Conservation (phyloP, 257 asterid genomes). For the Eustoma russellianum region DNA sequence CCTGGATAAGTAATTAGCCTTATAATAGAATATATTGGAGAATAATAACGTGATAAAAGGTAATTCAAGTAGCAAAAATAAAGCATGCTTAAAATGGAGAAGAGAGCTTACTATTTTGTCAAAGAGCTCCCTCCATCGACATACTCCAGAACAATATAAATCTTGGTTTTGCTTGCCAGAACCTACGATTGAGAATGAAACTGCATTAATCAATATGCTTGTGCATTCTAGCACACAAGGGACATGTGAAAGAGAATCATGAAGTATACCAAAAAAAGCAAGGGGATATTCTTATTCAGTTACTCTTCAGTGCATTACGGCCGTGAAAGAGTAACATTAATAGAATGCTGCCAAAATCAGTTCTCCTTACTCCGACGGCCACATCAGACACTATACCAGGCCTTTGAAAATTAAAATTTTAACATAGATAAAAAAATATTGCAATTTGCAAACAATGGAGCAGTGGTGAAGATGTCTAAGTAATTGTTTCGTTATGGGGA, state of each 20-base stretch:
- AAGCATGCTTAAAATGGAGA: background rate
- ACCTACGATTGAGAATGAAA: slow-evolving; percentile 28
- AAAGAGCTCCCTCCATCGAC: slow-evolving; percentile 80
- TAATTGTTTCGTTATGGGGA: no score
- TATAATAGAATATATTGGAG: background rate
- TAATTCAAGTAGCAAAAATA: background rate
- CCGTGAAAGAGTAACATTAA: no score
- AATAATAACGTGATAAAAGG: no score
- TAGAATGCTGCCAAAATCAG: no score
- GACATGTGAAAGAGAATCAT: background rate
- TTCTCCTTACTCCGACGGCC: no score
- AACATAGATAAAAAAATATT: background rate
- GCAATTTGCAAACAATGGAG: background rate
- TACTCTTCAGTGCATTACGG: no score
- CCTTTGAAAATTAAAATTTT: no score
- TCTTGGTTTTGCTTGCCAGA: slow-evolving; percentile 78
- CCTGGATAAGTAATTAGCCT: slow-evolving; percentile 23
- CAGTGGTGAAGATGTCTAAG: no score
- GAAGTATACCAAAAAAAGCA: background rate
- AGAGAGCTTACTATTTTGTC: slow-evolving; percentile 57
- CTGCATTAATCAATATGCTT: background rate
- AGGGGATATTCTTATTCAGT: no score
- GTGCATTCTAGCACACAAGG: background rate
- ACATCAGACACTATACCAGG: no score
- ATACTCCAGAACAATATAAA: slow-evolving; percentile 67